A percentile compares a stretch with the other conserved stretches of the same genome.
Conservation (phyloP, 2,329 filamentous ascomycete genomes). For the Byssochlamys sp. region DNA sequence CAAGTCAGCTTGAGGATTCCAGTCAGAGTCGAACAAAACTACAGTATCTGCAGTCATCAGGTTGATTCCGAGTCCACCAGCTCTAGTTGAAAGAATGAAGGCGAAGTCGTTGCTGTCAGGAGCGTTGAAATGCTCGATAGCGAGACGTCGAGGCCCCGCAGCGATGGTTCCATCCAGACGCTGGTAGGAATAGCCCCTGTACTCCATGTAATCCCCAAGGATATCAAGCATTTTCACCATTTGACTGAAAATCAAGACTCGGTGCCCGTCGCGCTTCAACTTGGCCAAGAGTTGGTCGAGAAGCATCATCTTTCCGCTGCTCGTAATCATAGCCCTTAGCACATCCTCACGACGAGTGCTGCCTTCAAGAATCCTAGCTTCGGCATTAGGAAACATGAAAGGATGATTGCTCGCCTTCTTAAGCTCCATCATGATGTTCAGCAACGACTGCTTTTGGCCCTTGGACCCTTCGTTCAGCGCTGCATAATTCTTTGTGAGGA, state of each 20-base stretch:
- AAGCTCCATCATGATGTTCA: constrained; percentile 99
- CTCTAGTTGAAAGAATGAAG: constrained; percentile 87
- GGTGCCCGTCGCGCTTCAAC: constrained; percentile 83
- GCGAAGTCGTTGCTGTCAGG: constrained; percentile 91
- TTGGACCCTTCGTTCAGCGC: constrained; percentile 82
- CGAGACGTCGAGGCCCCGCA: constrained; percentile 74
- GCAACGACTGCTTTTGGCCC: constrained; percentile 83
- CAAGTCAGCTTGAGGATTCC: constrained; percentile 96
- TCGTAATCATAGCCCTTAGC: constrained; percentile 85
- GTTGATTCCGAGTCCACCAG: constrained; percentile 96
- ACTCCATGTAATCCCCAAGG: constrained; percentile 81
- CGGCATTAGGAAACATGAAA: constrained; percentile 91
- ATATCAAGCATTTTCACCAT: constrained; percentile 99
- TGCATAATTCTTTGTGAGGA: constrained; percentile 89
- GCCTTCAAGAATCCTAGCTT: constrained; percentile 75
- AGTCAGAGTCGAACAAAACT: constrained; percentile 87
- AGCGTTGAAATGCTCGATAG: constrained; percentile 98
- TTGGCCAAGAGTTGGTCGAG: constrained; percentile 91
- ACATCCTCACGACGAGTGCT: constrained; percentile 77
- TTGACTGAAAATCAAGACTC: constrained; percentile 95
- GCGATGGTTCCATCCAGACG: constrained; percentile 90
- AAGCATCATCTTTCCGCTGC: constrained; percentile 99
- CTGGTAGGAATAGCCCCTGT: constrained; percentile 91
- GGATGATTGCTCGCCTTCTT: constrained; percentile 99
- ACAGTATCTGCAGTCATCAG: constrained; percentile 98